phyloP scores from a whole-genome alignment of 208 protist species.

The Leishmania major region DNA sequence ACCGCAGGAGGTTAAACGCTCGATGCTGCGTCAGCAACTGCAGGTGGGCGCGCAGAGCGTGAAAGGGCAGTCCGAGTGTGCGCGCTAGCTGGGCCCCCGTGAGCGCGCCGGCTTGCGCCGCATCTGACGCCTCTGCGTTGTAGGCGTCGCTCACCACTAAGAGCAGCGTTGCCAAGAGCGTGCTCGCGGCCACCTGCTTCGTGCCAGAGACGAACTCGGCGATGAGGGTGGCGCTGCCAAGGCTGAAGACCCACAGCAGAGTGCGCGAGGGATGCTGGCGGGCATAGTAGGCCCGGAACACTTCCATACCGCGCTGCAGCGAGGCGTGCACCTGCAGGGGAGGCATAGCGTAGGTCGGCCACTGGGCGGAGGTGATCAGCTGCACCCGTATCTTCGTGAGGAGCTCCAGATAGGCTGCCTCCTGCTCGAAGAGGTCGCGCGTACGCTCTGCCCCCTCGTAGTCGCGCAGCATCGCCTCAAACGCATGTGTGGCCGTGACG shows the following conservation, averaged over 20 bases:
- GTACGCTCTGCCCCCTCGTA: constrained; percentile 35
- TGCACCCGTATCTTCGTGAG: constrained; percentile 36
- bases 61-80: constrained; percentile 27
- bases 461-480: constrained; percentile 79
- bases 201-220: constrained; percentile 51
- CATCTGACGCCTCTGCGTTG: constrained; percentile 7
- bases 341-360: constrained; percentile 42
- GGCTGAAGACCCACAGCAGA: constrained; percentile 67
- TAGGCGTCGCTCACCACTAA: constrained; percentile 58
- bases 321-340: constrained; percentile 46
- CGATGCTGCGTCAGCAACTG: constrained; percentile 36
- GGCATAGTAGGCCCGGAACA: constrained; percentile 65
- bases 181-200: constrained; percentile 67
- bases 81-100: constrained; percentile 25
- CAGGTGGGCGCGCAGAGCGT: constrained; percentile 25
- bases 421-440: constrained; percentile 35
- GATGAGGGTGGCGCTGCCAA: constrained; percentile 54
- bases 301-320: constrained; percentile 38
- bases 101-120: constrained; percentile 10
- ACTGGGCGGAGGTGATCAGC: constrained; percentile 55
- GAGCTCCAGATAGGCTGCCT: constrained; percentile 21
- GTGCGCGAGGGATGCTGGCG: constrained; percentile 53
- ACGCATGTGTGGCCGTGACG: constrained; percentile 33
- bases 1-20: constrained; percentile 24
- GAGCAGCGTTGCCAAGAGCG: constrained; percentile 61